These are phyloP conservation scores for Macrophomina tecta DNA, from an alignment of 2,329 filamentous ascomycete species.

Conservation along the genomic window DNA sequence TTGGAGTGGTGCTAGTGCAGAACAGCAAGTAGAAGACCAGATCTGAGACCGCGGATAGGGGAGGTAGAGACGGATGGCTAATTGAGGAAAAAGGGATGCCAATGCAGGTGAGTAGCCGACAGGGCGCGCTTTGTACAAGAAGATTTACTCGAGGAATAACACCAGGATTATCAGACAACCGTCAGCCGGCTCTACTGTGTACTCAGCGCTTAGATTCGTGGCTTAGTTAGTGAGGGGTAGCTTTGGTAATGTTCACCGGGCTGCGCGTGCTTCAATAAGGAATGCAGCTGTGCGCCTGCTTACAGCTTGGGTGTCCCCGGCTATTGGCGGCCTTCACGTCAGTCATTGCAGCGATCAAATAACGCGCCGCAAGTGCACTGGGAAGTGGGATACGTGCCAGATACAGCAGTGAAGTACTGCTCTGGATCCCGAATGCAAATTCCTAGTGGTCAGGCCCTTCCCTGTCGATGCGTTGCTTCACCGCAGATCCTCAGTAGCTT, in stretches of 20 bases:
- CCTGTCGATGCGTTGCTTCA: too few relatives aligned
- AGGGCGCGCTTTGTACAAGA: conserved; percentile 10
- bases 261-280: conserved; percentile 12
- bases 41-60: background rate
- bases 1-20: too few relatives aligned
- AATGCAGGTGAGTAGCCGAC: background rate
- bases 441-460: too few relatives aligned
- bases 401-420: too few relatives aligned
- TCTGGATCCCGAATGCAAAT: too few relatives aligned
- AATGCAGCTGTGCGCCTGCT: background rate
- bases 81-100: background rate
- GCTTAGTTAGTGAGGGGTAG: conserved; percentile 15
- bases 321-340: conserved; percentile 19
- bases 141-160: background rate
- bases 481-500: too few relatives aligned
- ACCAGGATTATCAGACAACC: background rate
- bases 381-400: too few relatives aligned
- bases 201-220: background rate
- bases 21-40: background rate
- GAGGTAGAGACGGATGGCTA: background rate
- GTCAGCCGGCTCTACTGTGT: background rate
- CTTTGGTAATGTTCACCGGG: conserved; percentile 14
- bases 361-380: background rate
- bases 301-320: background rate
- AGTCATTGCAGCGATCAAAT: background rate